Evolutionary conservation across 1,284 basidiomycete species (phyloP), one percentile per base, ranked within the genome.

Genomic region (Apiotrichum mycotoxinovorans): DNA sequence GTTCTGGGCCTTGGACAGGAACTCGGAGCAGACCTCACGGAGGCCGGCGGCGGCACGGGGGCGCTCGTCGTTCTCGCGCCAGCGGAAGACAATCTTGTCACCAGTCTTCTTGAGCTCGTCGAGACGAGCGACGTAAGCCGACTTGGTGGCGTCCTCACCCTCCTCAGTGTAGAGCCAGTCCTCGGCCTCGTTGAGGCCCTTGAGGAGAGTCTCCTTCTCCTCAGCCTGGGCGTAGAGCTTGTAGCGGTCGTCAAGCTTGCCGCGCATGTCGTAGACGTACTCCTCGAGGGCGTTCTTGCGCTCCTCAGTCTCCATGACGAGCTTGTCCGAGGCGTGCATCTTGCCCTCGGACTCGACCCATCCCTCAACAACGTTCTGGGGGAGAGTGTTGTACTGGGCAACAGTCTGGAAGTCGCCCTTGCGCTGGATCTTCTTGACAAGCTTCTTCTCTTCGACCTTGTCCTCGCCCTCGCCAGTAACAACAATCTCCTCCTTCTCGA

Each of bases 251-350:
- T 96, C 92, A 60, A 97, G 84, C 80, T 95, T 96, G 77, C 85
- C 81, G 52, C 92, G 88, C 67, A 83, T 91, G 76, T 97, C 91
- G 80, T 96, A 96, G 63, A 96, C 87, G 80, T 94, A 96, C 80
- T 96, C 93, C 80, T 97, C 93, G 25, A 97, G 85, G 17, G 92
- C 91, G 75, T 97, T 96, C 82, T 95, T 97, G 75, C 89, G 86
- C 78, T 96, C 89, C 85, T 95, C 91, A 56, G 93, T 96, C 77
- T 96, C 93, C 79, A 85, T 84, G 52, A 97, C 93, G 61, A 96
- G 87, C 82, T 94, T 96, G 80, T 97, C 93, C 55, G 83, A 80
- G 38, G 88, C 83, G 75, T 87, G 83, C 90, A 97, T 91, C 78
- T 88, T 80, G 42, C 85, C 85, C 80, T 96, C 93, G 62, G 82